Conservation (phyloP, 2,329 filamentous ascomycete species). For the Colletotrichum horii region DNA sequence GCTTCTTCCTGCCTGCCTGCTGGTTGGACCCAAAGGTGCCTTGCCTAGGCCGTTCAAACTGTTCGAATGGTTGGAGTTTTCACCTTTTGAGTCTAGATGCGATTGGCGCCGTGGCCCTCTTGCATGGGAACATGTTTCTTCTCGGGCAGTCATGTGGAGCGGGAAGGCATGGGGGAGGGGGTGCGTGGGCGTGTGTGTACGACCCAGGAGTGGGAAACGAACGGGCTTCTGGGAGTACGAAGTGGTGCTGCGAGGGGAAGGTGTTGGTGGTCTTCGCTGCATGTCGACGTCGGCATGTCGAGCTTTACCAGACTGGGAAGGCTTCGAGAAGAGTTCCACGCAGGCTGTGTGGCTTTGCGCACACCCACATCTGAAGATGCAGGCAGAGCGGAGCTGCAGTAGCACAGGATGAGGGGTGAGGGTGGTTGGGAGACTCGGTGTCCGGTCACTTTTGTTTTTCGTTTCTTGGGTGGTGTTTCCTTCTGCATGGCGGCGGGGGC, state of each 20-base stretch:
- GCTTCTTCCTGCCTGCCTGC: not conserved
- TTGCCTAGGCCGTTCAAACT: not conserved
- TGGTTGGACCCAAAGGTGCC: not conserved
- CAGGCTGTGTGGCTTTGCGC: constrained; percentile 14
- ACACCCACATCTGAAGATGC: constrained; percentile 8
- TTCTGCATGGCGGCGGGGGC: constrained; percentile 12
- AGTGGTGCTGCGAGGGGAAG: not conserved
- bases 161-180: not conserved
- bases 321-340: constrained; percentile 19
- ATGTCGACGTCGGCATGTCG: not conserved
- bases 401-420: not conserved
- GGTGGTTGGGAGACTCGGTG: not conserved
- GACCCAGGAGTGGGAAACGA: not conserved
- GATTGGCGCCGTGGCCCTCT: not conserved
- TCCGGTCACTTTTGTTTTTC: not conserved
- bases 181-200: not conserved
- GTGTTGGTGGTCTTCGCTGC: not conserved
- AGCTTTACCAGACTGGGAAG: constrained; percentile 7
- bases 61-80: not conserved
- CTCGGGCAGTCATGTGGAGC: constrained; percentile 16
- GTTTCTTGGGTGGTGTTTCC: not conserved
- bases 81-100: not conserved
- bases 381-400: not conserved
- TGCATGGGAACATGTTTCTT: not conserved
- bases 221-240: not conserved